Percentiles rank a stretch among this genome's conserved stretches.
These are phyloP conservation scores for Debaryomycetaceae sp. DNA, from an alignment of 1,139 yeast species.

Conservation along the genomic window DNA sequence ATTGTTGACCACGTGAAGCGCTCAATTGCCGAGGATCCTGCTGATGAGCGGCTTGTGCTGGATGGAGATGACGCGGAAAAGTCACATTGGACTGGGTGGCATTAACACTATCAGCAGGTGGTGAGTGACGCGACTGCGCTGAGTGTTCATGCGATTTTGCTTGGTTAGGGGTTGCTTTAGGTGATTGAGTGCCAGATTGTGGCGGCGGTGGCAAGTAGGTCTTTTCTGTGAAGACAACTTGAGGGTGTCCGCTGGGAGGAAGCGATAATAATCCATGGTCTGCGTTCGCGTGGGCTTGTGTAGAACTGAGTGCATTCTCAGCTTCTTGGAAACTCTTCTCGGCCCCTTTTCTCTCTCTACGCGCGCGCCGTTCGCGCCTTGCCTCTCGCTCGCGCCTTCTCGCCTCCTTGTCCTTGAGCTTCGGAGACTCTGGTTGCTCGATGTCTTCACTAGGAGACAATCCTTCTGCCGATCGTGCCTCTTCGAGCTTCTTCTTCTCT, in stretches of 20 bases:
- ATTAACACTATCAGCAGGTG: neutral
- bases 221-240: slow-evolving; percentile 2
- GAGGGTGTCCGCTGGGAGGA: slow-evolving; percentile 2
- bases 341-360: slow-evolving; percentile 8
- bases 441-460: slow-evolving; percentile 4
- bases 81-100: neutral
- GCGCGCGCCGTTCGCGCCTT: slow-evolving; percentile 9
- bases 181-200: too few species aligned
- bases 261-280: too few species aligned
- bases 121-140: neutral
- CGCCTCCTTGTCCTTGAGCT: slow-evolving; percentile 1
- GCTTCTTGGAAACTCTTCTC: slow-evolving; percentile 5
- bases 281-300: neutral
- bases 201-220: slow-evolving; percentile 7
- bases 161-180: too few species aligned
- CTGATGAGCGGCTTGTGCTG: neutral
- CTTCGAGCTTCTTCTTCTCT: slow-evolving; percentile 15
- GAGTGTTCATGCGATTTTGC: too few species aligned
- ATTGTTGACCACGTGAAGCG: too few species aligned
- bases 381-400: slow-evolving; percentile 13
- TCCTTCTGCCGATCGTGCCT: slow-evolving; percentile 5
- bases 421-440: slow-evolving; percentile 1
- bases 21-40: too few species aligned
- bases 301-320: slow-evolving; percentile 11
- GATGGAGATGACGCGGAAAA: neutral